These are phyloP conservation scores for Hygrophorus pudorinus DNA, from an alignment of 768 basidiomycete genomes.

Conservation along the genomic window DNA sequence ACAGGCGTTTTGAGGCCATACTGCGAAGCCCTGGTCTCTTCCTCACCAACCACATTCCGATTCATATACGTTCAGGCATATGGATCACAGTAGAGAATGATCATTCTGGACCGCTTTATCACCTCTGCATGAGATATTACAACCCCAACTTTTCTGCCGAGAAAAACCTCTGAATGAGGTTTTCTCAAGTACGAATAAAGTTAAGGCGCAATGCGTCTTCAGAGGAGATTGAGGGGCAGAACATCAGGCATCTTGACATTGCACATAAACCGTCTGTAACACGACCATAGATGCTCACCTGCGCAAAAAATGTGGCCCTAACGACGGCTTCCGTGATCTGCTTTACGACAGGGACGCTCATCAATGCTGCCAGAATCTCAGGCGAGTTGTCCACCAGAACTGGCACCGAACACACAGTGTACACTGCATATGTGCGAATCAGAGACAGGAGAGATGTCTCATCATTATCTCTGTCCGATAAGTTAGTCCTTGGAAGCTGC, in stretches of 20 bases:
- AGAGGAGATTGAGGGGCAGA: no score
- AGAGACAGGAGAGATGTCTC: conserved; percentile 5
- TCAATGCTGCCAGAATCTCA: conserved; percentile 41
- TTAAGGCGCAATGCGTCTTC: not conserved
- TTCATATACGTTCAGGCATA: no score
- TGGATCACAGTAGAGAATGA: no score
- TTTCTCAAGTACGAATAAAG: not conserved
- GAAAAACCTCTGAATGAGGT: not conserved
- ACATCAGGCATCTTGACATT: no score
- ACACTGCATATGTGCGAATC: conserved; percentile 72
- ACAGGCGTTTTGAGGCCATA: not conserved
- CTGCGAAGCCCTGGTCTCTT: no score
- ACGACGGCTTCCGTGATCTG: conserved; percentile 61
- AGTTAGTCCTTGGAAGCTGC: not conserved
- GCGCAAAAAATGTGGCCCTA: conserved; percentile 75
- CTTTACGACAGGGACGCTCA: conserved; percentile 48
- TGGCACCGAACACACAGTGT: conserved; percentile 71
- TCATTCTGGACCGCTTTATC: no score
- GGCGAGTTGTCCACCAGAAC: conserved; percentile 70
- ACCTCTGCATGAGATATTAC: no score
- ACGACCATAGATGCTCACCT: conserved; percentile 42
- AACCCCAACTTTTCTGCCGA: no score
- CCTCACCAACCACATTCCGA: no score
- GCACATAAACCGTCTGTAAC: no score
- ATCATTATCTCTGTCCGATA: not conserved